Evolutionary conservation across 805 yeast species (phyloP).

Genomic region (Jamesozyma jinghongensis): DNA sequence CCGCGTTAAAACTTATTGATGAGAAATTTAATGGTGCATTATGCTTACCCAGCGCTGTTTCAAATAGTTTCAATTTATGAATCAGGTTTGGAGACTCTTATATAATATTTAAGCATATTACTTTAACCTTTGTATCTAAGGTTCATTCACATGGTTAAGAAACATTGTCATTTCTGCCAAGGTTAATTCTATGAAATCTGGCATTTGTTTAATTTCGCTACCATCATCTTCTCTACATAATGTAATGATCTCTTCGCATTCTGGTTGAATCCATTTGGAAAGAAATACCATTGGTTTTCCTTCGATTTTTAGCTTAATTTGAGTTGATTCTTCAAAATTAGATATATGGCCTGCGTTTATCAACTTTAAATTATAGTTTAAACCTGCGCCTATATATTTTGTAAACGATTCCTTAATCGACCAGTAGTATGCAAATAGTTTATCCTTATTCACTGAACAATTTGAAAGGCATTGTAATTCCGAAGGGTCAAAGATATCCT

Average conservation of each 20-base stretch:
- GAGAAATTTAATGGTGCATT: constrained; percentile 24
- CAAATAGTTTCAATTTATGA: constrained; percentile 2
- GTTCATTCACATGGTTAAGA: neutral
- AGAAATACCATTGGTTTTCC: constrained; percentile 10
- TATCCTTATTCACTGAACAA: constrained; percentile 14
- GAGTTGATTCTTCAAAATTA: neutral
- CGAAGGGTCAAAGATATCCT: constrained; percentile 33
- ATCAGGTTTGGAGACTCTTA: neutral
- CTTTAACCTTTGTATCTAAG: neutral
- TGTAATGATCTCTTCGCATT: constrained; percentile 12
- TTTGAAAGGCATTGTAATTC: constrained; percentile 32
- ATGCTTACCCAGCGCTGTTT: constrained; percentile 19
- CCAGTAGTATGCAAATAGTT: constrained; percentile 54
- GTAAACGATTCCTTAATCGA: constrained; percentile 72
- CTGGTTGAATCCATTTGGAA: constrained; percentile 17
- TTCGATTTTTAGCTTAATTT: constrained; percentile 6
- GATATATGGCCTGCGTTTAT: constrained; percentile 24
- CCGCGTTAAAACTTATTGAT: constrained; percentile 38
- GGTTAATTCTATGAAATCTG: neutral
- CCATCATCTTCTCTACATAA: constrained; percentile 2
- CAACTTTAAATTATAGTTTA: constrained; percentile 29
- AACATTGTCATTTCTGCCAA: neutral
- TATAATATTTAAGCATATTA: too few relatives aligned
- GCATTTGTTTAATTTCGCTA: neutral
- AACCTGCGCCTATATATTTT: constrained; percentile 57